phyloP scores from a whole-genome alignment of 2,329 filamentous ascomycete genomes.

The Epichloe festucae region DNA sequence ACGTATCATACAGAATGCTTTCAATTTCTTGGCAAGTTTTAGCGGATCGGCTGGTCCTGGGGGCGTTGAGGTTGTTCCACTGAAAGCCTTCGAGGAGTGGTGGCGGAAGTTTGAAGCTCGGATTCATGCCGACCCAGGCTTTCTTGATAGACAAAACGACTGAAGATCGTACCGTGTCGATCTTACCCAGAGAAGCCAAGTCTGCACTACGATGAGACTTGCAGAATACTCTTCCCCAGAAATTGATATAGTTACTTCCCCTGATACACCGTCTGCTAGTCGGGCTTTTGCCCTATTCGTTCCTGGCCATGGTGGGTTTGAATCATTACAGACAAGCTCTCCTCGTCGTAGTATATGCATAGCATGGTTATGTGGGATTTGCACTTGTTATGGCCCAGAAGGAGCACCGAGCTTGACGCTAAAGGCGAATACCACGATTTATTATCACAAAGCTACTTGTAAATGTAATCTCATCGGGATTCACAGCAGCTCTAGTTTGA shows the following conservation, averaged over 20 bases:
- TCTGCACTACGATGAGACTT: too few species aligned
- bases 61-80: constrained; percentile 76
- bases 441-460: not conserved
- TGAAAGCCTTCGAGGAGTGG: constrained; percentile 94
- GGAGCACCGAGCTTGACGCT: too few species aligned
- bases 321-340: too few species aligned
- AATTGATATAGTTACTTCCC: too few species aligned
- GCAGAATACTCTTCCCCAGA: too few species aligned
- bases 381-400: too few species aligned
- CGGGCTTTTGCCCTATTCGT: too few species aligned
- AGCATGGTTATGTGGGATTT: too few species aligned
- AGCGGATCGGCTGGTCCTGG: constrained; percentile 47
- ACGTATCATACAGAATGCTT: constrained; percentile 90
- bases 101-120: constrained; percentile 91
- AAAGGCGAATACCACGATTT: not conserved
- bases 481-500: not conserved
- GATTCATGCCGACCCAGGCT: constrained; percentile 74
- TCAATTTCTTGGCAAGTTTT: constrained; percentile 90
- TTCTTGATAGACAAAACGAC: constrained; percentile 54
- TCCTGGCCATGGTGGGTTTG: too few species aligned
- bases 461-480: not conserved
- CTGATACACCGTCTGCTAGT: too few species aligned
- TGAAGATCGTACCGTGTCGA: constrained; percentile 1
- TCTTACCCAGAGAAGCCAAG: not conserved
- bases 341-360: too few species aligned